phyloP scores from a whole-genome alignment of 257 asterid genomes.

The Prunella vulgaris region DNA sequence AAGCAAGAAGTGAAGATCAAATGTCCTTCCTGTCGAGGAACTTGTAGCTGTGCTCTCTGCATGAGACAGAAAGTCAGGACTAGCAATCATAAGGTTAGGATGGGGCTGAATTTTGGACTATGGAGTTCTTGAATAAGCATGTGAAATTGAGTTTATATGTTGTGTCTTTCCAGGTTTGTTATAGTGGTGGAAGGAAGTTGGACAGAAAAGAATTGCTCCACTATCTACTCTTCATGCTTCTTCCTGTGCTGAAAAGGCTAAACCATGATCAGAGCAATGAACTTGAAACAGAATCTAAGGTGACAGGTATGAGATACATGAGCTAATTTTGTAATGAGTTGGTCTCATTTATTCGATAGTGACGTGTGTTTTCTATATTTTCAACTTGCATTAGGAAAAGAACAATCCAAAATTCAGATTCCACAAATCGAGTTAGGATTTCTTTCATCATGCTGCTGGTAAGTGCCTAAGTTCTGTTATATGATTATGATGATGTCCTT shows the following conservation, averaged over 20 bases:
- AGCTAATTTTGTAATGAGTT: slow-evolving; percentile 9
- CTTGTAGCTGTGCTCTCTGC: slow-evolving; percentile 76
- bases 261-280: slow-evolving; percentile 62
- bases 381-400: slow-evolving; percentile 46
- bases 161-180: slow-evolving; percentile 46
- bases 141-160: slow-evolving; percentile 23
- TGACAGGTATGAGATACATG: slow-evolving; percentile 47
- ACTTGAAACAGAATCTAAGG: slow-evolving; percentile 65
- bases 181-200: slow-evolving; percentile 48
- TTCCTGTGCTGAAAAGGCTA: slow-evolving; percentile 70
- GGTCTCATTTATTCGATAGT: slow-evolving; percentile 6
- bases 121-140: background rate
- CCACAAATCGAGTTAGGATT: slow-evolving; percentile 39
- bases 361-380: background rate
- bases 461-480: slow-evolving; percentile 27
- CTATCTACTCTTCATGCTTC: slow-evolving; percentile 66
- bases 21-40: slow-evolving; percentile 80
- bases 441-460: slow-evolving; percentile 57
- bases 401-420: slow-evolving; percentile 47
- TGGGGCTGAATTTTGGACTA: slow-evolving; percentile 12
- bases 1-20: slow-evolving; percentile 64
- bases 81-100: slow-evolving; percentile 54
- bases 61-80: slow-evolving; percentile 38
- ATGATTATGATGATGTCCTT: slow-evolving; percentile 16
- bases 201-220: slow-evolving; percentile 57